A percentile compares a stretch with the other conserved stretches of the same genome.
phyloP scores from a whole-genome alignment of 495 filamentous ascomycete species.

The Neurospora sp. region DNA sequence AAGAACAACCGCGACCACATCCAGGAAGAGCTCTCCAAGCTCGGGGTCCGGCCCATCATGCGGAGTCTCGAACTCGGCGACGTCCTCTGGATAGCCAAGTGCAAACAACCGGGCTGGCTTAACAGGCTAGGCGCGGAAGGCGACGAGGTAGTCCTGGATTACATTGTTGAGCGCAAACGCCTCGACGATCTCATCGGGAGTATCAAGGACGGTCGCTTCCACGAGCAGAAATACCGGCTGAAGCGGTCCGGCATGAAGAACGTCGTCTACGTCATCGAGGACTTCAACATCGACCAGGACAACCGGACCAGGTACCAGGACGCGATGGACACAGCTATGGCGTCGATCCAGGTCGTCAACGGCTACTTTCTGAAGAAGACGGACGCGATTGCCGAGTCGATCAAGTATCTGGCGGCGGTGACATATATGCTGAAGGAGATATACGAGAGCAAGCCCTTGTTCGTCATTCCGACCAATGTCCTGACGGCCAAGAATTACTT shows the following conservation, averaged over 20 bases:
- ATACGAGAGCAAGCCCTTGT: constrained; percentile 45
- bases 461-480: constrained; percentile 54
- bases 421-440: constrained; percentile 55
- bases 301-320: constrained; percentile 47
- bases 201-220: constrained; percentile 76
- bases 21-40: constrained; percentile 56
- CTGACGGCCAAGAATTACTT: constrained; percentile 63
- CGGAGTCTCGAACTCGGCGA: constrained; percentile 65
- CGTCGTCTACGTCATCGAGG: constrained; percentile 74
- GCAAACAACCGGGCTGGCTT: constrained; percentile 46
- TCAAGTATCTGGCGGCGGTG: constrained; percentile 68
- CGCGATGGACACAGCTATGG: constrained; percentile 61
- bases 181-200: constrained; percentile 70
- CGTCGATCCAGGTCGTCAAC: constrained; percentile 71
- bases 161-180: constrained; percentile 74
- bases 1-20: constrained; percentile 72
- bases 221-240: constrained; percentile 78
- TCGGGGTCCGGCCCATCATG: constrained; percentile 54
- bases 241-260: constrained; percentile 60
- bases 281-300: constrained; percentile 44
- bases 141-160: constrained; percentile 72
- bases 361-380: constrained; percentile 78
- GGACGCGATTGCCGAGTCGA: constrained; percentile 66
- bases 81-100: constrained; percentile 71
- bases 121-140: constrained; percentile 45